Evolutionary conservation across 2,329 filamentous ascomycete genomes (phyloP), one percentile per base, ranked within the genome.

Genomic region (Colletotrichum tropicicola): DNA sequence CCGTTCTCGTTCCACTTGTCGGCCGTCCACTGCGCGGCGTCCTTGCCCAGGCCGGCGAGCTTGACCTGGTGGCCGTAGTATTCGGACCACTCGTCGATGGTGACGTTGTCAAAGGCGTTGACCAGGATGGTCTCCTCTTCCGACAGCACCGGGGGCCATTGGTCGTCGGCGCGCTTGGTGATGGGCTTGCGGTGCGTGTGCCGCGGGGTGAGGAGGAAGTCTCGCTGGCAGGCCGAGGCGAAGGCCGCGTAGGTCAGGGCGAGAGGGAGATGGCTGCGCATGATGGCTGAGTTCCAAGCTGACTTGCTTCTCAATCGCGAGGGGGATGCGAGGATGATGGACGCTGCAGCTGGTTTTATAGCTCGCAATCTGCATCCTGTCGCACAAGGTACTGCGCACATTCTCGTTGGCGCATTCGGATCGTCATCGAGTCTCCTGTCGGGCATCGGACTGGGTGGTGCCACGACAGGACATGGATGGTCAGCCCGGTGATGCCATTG

Each of bases 11-110:
- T 68, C 76, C 77, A 80, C n/a, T 71, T 71, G 25, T 79, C 76
- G 1, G 72, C 70, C 1, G 78, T 80, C 78, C 78, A 80, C 52
- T 79, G 70, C 1, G 78, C 78, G 4, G 77, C 77, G 27, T 75
- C 74, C 45, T 70, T 73, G n/a, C 77, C 77, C 2, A 71, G 66
- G 15, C 78, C 78, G 1, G 77, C 78, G 3, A 80, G 68, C 62
- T 80, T 79, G 64, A 77, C 73, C 58, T 78, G 73, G 55, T 77
- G 75, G 6, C 77, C 76, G 53, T 80, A 80, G 68, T 80, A 80
- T 51, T 78, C 55, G 7, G 77, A 73, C 78, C 78, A 80, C 59
- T 73, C 69, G 25, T 77, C 75, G 37, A 79, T 74, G 10, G 75
- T 76, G 0, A 78, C 73, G 6, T 74, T 77, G 56, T 80, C 77